Evolutionary conservation across 345 rosid genomes (phyloP).

Genomic region (Brassica juncea): DNA sequence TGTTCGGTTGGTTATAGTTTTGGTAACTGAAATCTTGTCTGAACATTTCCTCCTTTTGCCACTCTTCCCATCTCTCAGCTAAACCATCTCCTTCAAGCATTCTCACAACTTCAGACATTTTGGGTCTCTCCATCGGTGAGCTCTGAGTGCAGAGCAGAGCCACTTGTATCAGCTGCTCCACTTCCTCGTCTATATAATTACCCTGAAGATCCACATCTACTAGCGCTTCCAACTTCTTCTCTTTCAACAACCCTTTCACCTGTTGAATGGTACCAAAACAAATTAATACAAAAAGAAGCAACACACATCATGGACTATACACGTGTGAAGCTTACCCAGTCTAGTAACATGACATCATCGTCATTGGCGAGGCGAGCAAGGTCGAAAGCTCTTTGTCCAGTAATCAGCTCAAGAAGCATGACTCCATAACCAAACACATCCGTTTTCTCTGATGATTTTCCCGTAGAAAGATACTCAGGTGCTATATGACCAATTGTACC

Average conservation of each 20-base stretch:
- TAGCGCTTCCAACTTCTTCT: conserved; percentile 71
- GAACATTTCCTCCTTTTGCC: conserved; percentile 81
- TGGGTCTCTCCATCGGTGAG: conserved; percentile 84
- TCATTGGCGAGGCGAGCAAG: conserved; percentile 95
- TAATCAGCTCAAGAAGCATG: conserved; percentile 84
- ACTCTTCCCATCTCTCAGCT: conserved; percentile 98
- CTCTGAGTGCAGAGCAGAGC: conserved; percentile 92
- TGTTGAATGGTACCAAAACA: conserved; percentile 32
- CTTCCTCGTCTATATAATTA: conserved; percentile 69
- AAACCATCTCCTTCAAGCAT: conserved; percentile 99
- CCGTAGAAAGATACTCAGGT: conserved; percentile 95
- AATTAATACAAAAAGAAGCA: conserved; percentile 5
- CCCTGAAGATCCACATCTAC: conserved; percentile 75
- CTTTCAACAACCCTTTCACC: conserved; percentile 95
- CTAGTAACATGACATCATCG: conserved; percentile 94
- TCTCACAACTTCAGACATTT: conserved; percentile 95
- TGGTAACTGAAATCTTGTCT: conserved; percentile 40
- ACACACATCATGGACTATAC: conserved; percentile 3
- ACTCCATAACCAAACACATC: conserved; percentile 97
- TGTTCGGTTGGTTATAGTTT: conserved; percentile 18
- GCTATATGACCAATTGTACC: conserved; percentile 99
- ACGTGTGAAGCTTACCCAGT: conserved; percentile 58
- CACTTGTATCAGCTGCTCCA: conserved; percentile 89
- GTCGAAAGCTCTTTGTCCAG: conserved; percentile 92
- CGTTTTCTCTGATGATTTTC: conserved; percentile 95